These are phyloP conservation scores for Helianthus annuus DNA, from an alignment of 129 eudicot species.

Conservation along the genomic window DNA sequence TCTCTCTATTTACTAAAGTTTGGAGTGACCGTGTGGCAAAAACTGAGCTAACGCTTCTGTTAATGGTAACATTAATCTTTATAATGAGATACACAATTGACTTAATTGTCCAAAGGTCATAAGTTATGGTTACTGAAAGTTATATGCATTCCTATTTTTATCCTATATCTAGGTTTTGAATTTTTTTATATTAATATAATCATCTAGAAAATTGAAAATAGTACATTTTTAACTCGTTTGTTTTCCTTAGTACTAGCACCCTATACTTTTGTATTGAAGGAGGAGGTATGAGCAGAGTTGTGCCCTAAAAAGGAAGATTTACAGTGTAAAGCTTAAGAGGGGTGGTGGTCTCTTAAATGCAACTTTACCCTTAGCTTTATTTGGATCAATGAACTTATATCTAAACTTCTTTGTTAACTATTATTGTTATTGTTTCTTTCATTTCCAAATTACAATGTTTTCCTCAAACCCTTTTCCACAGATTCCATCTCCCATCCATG, in stretches of 20 bases:
- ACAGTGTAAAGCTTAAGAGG: slow-evolving; percentile 17
- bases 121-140: slow-evolving; percentile 1
- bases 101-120: neutral
- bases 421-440: slow-evolving; percentile 7
- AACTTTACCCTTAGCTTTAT: neutral
- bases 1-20: neutral
- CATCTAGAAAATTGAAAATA: neutral
- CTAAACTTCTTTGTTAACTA: neutral
- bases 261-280: slow-evolving; percentile 1
- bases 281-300: slow-evolving; percentile 10
- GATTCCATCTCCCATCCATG: slow-evolving; percentile 22
- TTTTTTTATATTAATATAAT: neutral
- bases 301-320: slow-evolving; percentile 31
- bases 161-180: slow-evolving; percentile 14
- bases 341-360: slow-evolving; percentile 15
- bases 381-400: slow-evolving; percentile 13
- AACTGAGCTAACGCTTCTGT: neutral
- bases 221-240: neutral
- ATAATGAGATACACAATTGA: neutral
- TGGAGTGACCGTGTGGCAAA: neutral
- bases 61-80: neutral
- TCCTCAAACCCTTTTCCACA: slow-evolving; percentile 29
- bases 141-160: slow-evolving; percentile 5
- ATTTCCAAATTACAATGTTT: slow-evolving; percentile 20
- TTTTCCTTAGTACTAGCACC: slow-evolving; percentile 4